These are phyloP conservation scores for Acanthamoeba lenticulata DNA, from an alignment of 208 protist genomes.

Conservation along the genomic window DNA sequence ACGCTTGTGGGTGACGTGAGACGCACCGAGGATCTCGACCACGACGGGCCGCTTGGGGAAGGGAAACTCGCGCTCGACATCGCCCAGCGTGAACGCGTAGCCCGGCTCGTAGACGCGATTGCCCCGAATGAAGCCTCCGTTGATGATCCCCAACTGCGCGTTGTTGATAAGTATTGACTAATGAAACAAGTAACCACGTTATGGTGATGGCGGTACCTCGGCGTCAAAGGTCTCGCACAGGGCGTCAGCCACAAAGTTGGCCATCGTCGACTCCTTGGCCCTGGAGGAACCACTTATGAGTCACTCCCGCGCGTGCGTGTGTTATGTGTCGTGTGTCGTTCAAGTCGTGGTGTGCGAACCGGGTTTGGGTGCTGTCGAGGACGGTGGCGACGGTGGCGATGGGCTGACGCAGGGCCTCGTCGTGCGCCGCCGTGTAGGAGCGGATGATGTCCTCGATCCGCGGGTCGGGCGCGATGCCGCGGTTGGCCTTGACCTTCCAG, in stretches of 20 bases:
- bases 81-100: slow-evolving; percentile 35
- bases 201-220: not conserved
- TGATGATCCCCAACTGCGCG: slow-evolving; percentile 36
- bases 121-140: slow-evolving; percentile 52
- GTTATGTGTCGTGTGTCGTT: not conserved
- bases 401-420: not conserved
- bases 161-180: not conserved
- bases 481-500: slow-evolving; percentile 55
- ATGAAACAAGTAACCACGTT: not conserved
- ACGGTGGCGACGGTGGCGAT: slow-evolving; percentile 13
- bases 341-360: not conserved
- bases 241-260: slow-evolving; percentile 46
- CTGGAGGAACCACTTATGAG: not conserved
- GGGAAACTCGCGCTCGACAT: slow-evolving; percentile 47
- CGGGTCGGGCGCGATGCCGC: not conserved
- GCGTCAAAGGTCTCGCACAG: slow-evolving; percentile 9
- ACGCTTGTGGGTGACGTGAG: not conserved
- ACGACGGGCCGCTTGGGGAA: slow-evolving; percentile 31
- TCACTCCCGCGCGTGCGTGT: too few relatives aligned
- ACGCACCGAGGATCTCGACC: not conserved
- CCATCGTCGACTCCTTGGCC: slow-evolving; percentile 44
- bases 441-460: not conserved
- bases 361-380: slow-evolving; percentile 52
- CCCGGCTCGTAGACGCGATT: slow-evolving; percentile 45
- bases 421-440: slow-evolving; percentile 11